Percentiles rank a stretch among this genome's conserved stretches.
These are phyloP conservation scores for Ceratocystiopsis brevicomis DNA, from an alignment of 2,329 filamentous ascomycete species.

Conservation along the genomic window DNA sequence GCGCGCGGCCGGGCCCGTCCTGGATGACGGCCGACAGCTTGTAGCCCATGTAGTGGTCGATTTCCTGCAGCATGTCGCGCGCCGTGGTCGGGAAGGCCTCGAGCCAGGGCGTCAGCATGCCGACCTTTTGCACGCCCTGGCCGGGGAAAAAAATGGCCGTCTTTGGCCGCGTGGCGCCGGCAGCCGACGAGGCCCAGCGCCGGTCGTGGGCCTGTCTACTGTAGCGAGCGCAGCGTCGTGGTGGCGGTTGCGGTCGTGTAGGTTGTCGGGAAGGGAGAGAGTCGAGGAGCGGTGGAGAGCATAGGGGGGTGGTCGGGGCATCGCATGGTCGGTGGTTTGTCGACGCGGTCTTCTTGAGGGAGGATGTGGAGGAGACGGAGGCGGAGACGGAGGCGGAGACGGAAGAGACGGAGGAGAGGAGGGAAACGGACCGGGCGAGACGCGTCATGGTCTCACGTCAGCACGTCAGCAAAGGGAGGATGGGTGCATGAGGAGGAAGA, in stretches of 20 bases:
- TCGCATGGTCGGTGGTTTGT: too few relatives aligned
- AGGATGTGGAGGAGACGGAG: not conserved
- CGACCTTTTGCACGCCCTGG: slow-evolving; percentile 75
- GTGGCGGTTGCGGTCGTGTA: too few relatives aligned
- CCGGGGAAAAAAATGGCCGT: slow-evolving; percentile 49
- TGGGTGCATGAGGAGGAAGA: too few relatives aligned
- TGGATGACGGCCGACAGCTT: slow-evolving; percentile 63
- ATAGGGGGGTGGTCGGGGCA: too few relatives aligned
- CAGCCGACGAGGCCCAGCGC: slow-evolving; percentile 1
- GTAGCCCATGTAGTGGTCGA: slow-evolving; percentile 58
- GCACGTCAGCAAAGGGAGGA: too few relatives aligned
- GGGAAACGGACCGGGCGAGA: not conserved
- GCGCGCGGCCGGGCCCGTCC: slow-evolving; percentile 53
- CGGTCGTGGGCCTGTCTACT: not conserved
- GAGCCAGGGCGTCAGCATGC: slow-evolving; percentile 74
- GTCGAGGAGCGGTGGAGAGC: too few relatives aligned
- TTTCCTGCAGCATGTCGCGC: slow-evolving; percentile 61
- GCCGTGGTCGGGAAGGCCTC: slow-evolving; percentile 67
- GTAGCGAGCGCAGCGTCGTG: too few relatives aligned
- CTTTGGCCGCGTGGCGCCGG: slow-evolving; percentile 13
- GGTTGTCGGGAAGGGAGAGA: too few relatives aligned
- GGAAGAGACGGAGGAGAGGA: not conserved
- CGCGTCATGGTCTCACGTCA: too few relatives aligned
- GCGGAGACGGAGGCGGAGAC: not conserved
- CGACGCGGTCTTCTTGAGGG: too few relatives aligned